Evolutionary conservation across 2,329 filamentous ascomycete species (phyloP).

Genomic region (Botryotinia convoluta): DNA sequence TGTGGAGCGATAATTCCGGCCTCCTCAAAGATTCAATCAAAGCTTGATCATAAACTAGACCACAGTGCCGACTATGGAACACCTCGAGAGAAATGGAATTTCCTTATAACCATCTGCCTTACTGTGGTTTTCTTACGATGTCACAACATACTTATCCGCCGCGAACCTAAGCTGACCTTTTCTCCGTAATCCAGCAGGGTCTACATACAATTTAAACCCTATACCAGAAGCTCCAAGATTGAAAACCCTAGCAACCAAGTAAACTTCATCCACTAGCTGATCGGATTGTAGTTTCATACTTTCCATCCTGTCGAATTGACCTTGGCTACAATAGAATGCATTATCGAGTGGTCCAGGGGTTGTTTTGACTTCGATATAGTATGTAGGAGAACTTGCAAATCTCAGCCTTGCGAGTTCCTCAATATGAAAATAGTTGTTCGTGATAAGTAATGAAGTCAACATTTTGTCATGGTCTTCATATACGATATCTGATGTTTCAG

Average conservation of each 20-base stretch:
- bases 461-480: background rate
- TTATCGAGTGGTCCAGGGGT: background rate
- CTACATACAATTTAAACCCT: background rate
- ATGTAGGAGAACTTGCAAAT: background rate
- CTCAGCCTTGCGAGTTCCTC: background rate
- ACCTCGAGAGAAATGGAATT: background rate
- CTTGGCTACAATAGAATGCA: background rate
- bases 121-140: background rate
- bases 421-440: background rate
- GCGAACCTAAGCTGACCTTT: background rate
- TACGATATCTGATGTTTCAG: background rate
- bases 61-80: background rate
- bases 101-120: background rate
- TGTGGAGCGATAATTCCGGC: background rate
- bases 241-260: background rate
- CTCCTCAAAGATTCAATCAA: background rate
- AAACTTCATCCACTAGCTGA: background rate
- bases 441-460: background rate
- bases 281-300: background rate
- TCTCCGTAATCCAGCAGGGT: background rate
- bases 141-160: background rate
- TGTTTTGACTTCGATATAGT: background rate
- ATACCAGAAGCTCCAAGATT: background rate
- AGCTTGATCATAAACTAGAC: background rate
- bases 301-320: background rate